Evolutionary conservation across 2,329 filamentous ascomycete genomes (phyloP), one percentile per base, ranked within the genome.

Genomic region (Blastomyces parvus): DNA sequence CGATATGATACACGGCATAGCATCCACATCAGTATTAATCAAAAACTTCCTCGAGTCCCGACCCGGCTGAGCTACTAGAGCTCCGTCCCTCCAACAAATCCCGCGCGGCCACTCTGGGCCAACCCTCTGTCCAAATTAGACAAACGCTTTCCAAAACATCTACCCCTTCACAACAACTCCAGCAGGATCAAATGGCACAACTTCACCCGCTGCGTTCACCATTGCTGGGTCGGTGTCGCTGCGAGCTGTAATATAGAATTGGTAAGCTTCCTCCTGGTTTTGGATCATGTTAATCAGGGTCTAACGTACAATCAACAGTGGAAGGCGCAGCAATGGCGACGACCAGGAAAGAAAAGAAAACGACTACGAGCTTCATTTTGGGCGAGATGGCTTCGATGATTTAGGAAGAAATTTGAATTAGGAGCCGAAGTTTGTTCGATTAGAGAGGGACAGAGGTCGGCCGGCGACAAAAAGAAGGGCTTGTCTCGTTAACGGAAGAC

Each of bases 351-450:
- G 65, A 64, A 50, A 66, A 62, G 27, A 67, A 30, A 25, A 60
- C 58, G 27, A 65, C 42, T 48, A 48, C 61, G 56, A 66, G 62
- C 44, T 66, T 66, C 66, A 67, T 67, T 59, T 62, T 64, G 60
- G 38, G 8, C 19, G 30, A 5, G 19, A n/a, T 38, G 30, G 2
- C 4, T 22, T 56, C n/a, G 44, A 46, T 11, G 0, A 7, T 27
- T 19, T 13, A 19, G 22, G 25, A 19, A 25, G 13, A 38, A 30
- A 44, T 2, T 42, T 42, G 7, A 19, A 22, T 48, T n/a, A 42
- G 27, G 25, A 59, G 8, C 7, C 0, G 17, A 22, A 19, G 22
- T 11, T 59, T 25, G 58, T 13, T 33, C 27, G 11, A 59, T 59
- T 59, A 3, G 7, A 42, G 48, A 60, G 38, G 57, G 13, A 30